A percentile compares a stretch with the other conserved stretches of the same genome.
Conservation (phyloP, 495 filamentous ascomycete species). For the Aspergillus avenaceus region DNA sequence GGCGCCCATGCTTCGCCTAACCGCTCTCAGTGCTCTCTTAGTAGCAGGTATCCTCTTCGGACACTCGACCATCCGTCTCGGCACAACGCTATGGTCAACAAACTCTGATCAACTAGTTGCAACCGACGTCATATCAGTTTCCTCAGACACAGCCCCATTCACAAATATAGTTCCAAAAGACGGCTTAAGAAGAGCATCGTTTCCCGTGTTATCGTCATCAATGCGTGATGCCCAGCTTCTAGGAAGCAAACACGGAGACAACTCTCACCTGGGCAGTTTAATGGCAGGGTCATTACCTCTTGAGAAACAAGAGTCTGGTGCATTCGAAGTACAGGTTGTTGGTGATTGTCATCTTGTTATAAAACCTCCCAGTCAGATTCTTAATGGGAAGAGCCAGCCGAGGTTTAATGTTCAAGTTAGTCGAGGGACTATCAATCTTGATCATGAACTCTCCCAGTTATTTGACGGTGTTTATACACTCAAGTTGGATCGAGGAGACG, state of each 20-base stretch:
- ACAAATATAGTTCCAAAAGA: constrained; percentile 17
- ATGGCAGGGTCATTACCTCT: constrained; percentile 13
- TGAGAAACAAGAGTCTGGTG: constrained; percentile 19
- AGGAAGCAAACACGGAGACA: constrained; percentile 7
- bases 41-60: constrained; percentile 33
- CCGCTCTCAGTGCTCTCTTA: constrained; percentile 38
- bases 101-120: constrained; percentile 21
- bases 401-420: constrained; percentile 49
- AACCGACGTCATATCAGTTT: constrained; percentile 16
- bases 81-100: constrained; percentile 23
- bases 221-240: constrained; percentile 15
- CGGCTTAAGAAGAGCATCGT: constrained; percentile 20
- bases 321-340: constrained; percentile 58
- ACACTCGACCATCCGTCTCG: constrained; percentile 25
- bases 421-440: constrained; percentile 37
- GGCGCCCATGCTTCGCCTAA: constrained; percentile 35
- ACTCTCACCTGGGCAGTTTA: constrained; percentile 16
- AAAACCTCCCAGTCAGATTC: constrained; percentile 49
- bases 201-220: constrained; percentile 19
- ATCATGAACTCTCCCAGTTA: constrained; percentile 47
- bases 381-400: constrained; percentile 43
- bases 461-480: constrained; percentile 58
- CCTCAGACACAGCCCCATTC: constrained; percentile 9
- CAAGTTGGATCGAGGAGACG: constrained; percentile 53
- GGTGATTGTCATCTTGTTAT: constrained; percentile 60